Evolutionary conservation across 208 protist species (phyloP).

Genomic region (Acanthamoeba lenticulata): DNA sequence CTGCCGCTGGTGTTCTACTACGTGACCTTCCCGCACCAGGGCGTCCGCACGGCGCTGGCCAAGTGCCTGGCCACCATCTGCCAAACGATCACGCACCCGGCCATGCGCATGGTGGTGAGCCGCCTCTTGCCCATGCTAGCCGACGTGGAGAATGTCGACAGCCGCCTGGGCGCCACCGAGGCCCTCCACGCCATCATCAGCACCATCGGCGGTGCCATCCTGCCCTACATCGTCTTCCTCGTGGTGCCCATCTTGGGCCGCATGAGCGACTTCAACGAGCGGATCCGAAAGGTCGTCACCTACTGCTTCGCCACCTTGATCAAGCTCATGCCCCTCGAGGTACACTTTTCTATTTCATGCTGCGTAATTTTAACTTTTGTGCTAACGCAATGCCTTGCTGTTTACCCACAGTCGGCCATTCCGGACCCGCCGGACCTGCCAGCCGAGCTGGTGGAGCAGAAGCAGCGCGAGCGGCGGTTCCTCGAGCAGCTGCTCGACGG

Average conservation of each 20-base stretch:
- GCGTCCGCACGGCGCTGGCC: neutral
- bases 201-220: slow-evolving; percentile 75
- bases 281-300: slow-evolving; percentile 79
- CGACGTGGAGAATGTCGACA: neutral
- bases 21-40: neutral
- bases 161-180: slow-evolving; percentile 44
- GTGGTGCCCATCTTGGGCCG: slow-evolving; percentile 81
- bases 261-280: slow-evolving; percentile 83
- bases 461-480: slow-evolving; percentile 80
- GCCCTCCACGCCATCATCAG: slow-evolving; percentile 69
- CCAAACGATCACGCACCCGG: neutral
- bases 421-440: slow-evolving; percentile 73
- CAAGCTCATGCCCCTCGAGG: slow-evolving; percentile 88
- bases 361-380: neutral
- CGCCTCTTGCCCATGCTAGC: slow-evolving; percentile 66
- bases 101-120: slow-evolving; percentile 2
- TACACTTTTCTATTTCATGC: no score
- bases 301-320: slow-evolving; percentile 87
- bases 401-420: neutral
- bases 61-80: neutral
- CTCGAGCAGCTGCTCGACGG: slow-evolving; percentile 87
- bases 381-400: neutral
- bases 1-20: neutral
- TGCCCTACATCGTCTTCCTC: slow-evolving; percentile 87
- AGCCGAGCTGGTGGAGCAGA: slow-evolving; percentile 58